Percentiles rank a stretch among this genome's conserved stretches.
Conservation (phyloP, 345 rosid genomes). For the Populus simonii region DNA sequence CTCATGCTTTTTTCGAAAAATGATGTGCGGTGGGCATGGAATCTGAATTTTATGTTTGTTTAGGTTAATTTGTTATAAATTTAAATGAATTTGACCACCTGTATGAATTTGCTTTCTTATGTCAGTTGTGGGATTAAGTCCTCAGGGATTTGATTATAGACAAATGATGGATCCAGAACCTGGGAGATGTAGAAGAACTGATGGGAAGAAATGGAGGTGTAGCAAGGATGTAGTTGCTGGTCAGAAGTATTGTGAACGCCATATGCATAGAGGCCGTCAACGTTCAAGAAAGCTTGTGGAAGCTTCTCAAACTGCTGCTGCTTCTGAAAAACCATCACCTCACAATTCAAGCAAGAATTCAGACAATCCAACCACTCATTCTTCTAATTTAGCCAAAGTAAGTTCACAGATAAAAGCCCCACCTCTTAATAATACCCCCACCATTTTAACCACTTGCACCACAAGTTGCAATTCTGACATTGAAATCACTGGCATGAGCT, state of each 20-base stretch:
- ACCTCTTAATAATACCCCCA: conserved; percentile 18
- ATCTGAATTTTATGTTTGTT: not conserved
- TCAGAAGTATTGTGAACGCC: conserved; percentile 68
- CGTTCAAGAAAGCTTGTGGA: conserved; percentile 95
- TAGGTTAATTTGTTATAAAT: too few species aligned
- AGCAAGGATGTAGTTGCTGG: conserved; percentile 39
- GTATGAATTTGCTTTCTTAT: not conserved
- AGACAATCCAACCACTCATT: conserved; percentile 17
- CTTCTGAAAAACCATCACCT: conserved; percentile 2
- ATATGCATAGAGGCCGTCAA: conserved; percentile 67
- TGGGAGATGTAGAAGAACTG: conserved; percentile 73
- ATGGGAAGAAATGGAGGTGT: conserved; percentile 87
- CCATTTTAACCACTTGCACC: conserved; percentile 14
- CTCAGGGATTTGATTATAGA: conserved; percentile 25
- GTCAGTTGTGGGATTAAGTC: conserved; percentile 40
- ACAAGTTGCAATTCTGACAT: conserved; percentile 7
- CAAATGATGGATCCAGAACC: conserved; percentile 46
- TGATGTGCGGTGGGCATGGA: not conserved
- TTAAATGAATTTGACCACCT: not conserved
- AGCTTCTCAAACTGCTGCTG: conserved; percentile 29
- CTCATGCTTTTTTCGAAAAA: not conserved
- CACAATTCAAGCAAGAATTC: conserved; percentile 20
- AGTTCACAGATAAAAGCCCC: conserved; percentile 6
- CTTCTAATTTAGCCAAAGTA: not conserved
- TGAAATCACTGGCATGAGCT: not conserved